Base-by-base conservation (phyloP, 805 yeast species). In the Pichia eremophila region DNA sequence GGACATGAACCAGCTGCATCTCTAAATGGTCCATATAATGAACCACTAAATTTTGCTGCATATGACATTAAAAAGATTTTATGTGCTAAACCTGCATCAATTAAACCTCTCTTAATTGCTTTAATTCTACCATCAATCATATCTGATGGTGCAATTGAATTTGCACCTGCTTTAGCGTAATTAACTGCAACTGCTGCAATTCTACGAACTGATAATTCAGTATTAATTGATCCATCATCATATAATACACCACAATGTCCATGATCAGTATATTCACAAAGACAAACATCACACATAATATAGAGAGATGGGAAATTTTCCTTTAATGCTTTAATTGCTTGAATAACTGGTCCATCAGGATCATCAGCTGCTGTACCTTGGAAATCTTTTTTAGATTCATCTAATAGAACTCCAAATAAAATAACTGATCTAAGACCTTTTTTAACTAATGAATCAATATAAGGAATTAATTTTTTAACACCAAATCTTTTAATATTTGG, bases 1-100 rank as follows among this genome's bases (percentile, higher is more conserved):
- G 99, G 98, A 5, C 82, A 73, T 45, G 95, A 84, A 36, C 95
- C 93, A 4, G 98, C 99, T 41, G 97, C 97, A 58, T 93, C 99
- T 64, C 99, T 77, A 73, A 93, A 93, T 5, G 99, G 99, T 1
- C 99, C 99, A 63, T 93, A 93, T 43, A 93, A 71, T 53, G 80
- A 78, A 35, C 98, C 97, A 50, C 86, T 74, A 63, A 93, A 93
- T 64, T 93, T 93, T 49, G 98, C 98, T 35, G 95, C 78, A 68
- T 93, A 93, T 6, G 96, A 85, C 86, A 93, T 82, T 36, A 93
- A 79, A 71, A 91, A 81, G 43, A 89, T 81, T 63, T 82, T 80
- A 67, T 93, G 95, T 19, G 96, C 96, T 50, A 93, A 66, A 28
- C 81, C 83, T 12, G 85, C 88, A 41, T 79, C 80, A 43, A 91